Base-by-base conservation (phyloP, 2,329 filamentous ascomycete genomes). In the Botryotinia globosa region DNA sequence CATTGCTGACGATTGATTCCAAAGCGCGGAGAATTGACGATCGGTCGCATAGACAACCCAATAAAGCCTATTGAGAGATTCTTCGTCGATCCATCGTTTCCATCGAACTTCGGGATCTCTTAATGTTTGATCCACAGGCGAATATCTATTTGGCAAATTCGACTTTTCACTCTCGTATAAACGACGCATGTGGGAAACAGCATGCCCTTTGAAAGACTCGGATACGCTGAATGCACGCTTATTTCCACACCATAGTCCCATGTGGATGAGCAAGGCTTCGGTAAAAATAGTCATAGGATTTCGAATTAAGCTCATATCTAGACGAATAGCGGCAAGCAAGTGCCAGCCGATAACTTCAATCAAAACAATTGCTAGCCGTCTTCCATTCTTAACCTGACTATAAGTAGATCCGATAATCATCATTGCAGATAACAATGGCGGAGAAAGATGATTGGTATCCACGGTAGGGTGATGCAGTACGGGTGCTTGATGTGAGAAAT, bases 41-140 rank as follows among this genome's bases (percentile, higher is more conserved):
- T 78, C 77, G n/a, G 77, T 74, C 6, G 69, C 62, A 56, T 77
- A 78, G 14, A 78, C 69, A 22, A 76, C 75, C 77, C 77, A 78
- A 45, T 75, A 76, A 34, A 78, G 59, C 37, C 77, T 71, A 29
- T 73, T 74, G 34, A 74, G 73, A n/a, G 74, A 74, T 45, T 78
- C 77, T 59, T 76, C 73, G 5, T 69, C 20, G 16, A 77, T 73
- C 77, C 77, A 78, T 45, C 42, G 61, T 34, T 72, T 73, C 77
- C 77, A 78, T 56, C 74, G 73, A 29, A 37, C 37, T 71, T 77
- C 64, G 1, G 76, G 14, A 45, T 29, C 63, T 44, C 56, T 65
- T 51, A 68, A 59, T 9, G 45, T 51, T 25, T 59, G 51, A 20
- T 59, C n/a, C 32, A 20, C 44, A 4, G 62, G 29, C 16, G 22